Conservation (phyloP, 1,284 basidiomycete genomes). For the Amylostereum chailletii region DNA sequence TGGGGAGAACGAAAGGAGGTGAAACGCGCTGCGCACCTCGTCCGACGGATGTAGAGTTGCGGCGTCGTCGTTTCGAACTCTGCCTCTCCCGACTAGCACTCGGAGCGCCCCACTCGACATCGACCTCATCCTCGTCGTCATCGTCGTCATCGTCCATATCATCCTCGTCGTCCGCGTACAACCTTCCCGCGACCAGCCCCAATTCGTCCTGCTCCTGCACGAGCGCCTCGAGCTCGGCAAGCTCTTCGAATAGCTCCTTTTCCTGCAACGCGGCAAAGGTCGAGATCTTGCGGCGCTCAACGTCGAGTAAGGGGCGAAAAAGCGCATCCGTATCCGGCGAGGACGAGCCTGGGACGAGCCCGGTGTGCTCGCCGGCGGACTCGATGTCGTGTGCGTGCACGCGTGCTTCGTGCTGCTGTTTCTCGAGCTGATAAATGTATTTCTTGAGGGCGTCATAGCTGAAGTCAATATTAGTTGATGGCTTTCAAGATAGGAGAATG, state of each 20-base stretch:
- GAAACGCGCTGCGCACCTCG: background rate
- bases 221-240: conserved; percentile 59
- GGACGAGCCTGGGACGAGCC: conserved; percentile 37
- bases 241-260: conserved; percentile 58
- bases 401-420: conserved; percentile 41
- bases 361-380: conserved; percentile 43
- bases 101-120: conserved; percentile 12
- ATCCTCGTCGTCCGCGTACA: conserved; percentile 40
- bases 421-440: conserved; percentile 78
- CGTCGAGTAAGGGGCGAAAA: conserved; percentile 74
- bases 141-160: conserved; percentile 63
- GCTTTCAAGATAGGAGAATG: background rate
- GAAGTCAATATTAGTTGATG: background rate
- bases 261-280: conserved; percentile 78
- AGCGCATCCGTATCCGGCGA: conserved; percentile 36
- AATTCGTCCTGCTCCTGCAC: conserved; percentile 59
- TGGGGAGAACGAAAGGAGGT: conserved; percentile 1
- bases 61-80: conserved; percentile 9
- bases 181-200: conserved; percentile 39
- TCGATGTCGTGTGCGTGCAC: conserved; percentile 52
- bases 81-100: conserved; percentile 8
- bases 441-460: conserved; percentile 87
- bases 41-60: background rate
- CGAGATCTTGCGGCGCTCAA: conserved; percentile 78
- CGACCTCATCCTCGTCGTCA: conserved; percentile 52